Conservation (phyloP, 2,329 filamentous ascomycete genomes). For the Dothideomycetidae sp. region DNA sequence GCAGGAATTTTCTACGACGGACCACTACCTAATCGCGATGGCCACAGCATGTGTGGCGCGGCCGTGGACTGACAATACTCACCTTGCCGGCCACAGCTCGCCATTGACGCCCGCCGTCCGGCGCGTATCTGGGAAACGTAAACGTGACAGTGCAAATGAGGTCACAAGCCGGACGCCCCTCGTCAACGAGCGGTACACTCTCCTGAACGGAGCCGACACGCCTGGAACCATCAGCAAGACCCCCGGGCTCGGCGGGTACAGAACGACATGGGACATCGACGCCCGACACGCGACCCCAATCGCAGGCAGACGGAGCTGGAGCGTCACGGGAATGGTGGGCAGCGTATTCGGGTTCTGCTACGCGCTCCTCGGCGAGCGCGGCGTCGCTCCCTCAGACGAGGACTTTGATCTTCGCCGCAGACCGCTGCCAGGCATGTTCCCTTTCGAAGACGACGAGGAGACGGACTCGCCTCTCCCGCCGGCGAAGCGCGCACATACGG, state of each 20-base stretch:
- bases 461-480: conserved; percentile 30
- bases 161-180: conserved; percentile 19
- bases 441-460: conserved; percentile 30
- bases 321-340: conserved; percentile 53
- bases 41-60: too few relatives aligned
- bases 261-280: conserved; percentile 17
- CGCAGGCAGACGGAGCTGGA: conserved; percentile 35
- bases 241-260: conserved; percentile 14
- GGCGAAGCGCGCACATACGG: conserved; percentile 35
- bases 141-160: conserved; percentile 1
- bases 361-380: conserved; percentile 11
- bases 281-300: conserved; percentile 20
- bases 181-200: conserved; percentile 37
- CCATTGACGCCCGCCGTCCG: conserved; percentile 1
- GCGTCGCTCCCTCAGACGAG: neutral
- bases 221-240: conserved; percentile 22
- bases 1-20: too few relatives aligned
- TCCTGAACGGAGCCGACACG: conserved; percentile 37
- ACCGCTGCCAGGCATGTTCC: conserved; percentile 41
- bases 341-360: conserved; percentile 76
- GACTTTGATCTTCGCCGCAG: conserved; percentile 7
- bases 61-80: too few relatives aligned
- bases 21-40: too few relatives aligned
- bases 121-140: conserved; percentile 6
- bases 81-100: too few relatives aligned